Evolutionary conservation across 495 filamentous ascomycete genomes (phyloP).

Genomic region (Aspergillus sclerotioniger): DNA sequence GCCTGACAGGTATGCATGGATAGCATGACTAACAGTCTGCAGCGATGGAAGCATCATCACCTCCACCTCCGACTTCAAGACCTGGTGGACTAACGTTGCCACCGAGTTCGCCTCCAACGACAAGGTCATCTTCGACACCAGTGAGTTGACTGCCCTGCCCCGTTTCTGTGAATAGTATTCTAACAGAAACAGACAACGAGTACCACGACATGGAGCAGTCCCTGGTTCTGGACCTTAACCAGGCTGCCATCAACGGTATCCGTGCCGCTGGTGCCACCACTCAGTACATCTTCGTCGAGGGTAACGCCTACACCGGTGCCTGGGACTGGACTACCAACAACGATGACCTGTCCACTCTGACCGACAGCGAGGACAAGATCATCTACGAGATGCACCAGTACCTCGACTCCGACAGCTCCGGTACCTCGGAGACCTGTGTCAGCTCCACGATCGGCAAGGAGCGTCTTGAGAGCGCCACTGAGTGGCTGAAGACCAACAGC

Average conservation of each 20-base stretch:
- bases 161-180: neutral
- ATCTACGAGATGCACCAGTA: conserved; percentile 53
- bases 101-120: conserved; percentile 57
- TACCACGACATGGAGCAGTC: conserved; percentile 70
- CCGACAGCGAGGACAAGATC: conserved; percentile 59
- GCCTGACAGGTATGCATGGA: neutral
- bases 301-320: conserved; percentile 65
- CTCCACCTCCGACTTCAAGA: conserved; percentile 55
- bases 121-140: conserved; percentile 61
- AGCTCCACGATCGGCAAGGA: conserved; percentile 62
- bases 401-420: conserved; percentile 59
- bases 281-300: conserved; percentile 73
- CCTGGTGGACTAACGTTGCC: conserved; percentile 64
- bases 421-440: conserved; percentile 59
- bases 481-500: conserved; percentile 65
- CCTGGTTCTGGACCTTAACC: conserved; percentile 68
- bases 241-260: conserved; percentile 72
- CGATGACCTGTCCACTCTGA: conserved; percentile 56
- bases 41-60: conserved; percentile 66
- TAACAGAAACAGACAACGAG: conserved; percentile 60
- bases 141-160: conserved; percentile 19
- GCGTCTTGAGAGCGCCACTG: conserved; percentile 61
- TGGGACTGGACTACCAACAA: conserved; percentile 55
- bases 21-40: neutral
- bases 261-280: conserved; percentile 64